phyloP scores from a whole-genome alignment of 208 protist species.

The Trypanosoma melophagium region DNA sequence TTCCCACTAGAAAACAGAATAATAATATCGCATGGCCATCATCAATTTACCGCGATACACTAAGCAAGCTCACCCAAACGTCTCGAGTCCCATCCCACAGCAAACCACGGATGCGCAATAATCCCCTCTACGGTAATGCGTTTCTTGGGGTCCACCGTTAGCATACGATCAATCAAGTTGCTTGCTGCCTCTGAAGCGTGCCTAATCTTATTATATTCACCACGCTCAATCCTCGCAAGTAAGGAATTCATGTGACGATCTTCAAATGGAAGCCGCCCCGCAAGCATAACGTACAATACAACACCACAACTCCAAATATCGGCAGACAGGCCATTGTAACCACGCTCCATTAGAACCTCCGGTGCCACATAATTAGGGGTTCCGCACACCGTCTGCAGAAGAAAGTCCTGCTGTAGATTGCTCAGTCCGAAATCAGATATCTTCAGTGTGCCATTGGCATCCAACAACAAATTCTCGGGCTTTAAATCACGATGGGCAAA shows the following conservation, averaged over 20 bases:
- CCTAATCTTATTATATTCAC: slow-evolving; percentile 47
- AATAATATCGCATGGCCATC: no score
- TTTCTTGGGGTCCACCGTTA: slow-evolving; percentile 42
- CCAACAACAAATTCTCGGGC: slow-evolving; percentile 54
- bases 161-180: slow-evolving; percentile 47
- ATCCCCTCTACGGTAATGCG: slow-evolving; percentile 39
- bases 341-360: slow-evolving; percentile 60
- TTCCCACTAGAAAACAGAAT: no score
- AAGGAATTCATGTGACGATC: slow-evolving; percentile 36
- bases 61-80: no score
- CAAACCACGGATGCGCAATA: slow-evolving; percentile 50
- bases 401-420: slow-evolving; percentile 27
- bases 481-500: slow-evolving; percentile 72
- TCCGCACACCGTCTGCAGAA: slow-evolving; percentile 50
- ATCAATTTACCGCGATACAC: no score
- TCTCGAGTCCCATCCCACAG: slow-evolving; percentile 22
- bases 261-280: slow-evolving; percentile 73
- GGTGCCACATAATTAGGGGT: slow-evolving; percentile 73
- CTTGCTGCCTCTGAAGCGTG: slow-evolving; percentile 32
- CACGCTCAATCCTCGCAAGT: slow-evolving; percentile 40
- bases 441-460: slow-evolving; percentile 31
- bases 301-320: slow-evolving; percentile 93
- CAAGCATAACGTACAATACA: slow-evolving; percentile 87
- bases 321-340: slow-evolving; percentile 79
- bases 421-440: slow-evolving; percentile 51